Conservation (phyloP, 2,329 filamentous ascomycete genomes). For the Capronia coronata region DNA sequence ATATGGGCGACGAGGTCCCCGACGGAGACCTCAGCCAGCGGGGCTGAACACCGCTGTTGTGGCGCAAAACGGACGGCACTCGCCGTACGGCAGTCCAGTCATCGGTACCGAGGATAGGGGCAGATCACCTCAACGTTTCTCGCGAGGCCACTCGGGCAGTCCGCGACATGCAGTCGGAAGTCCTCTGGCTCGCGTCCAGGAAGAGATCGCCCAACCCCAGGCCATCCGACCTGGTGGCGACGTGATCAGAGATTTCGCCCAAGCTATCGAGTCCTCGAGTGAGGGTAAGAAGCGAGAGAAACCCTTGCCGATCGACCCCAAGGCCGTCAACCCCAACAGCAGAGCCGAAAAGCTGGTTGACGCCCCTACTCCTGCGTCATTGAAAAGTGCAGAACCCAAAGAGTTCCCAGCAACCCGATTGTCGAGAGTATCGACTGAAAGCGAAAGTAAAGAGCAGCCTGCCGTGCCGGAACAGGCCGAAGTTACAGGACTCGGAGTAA, state of each 20-base stretch:
- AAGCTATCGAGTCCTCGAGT: constrained; percentile 29
- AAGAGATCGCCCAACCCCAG: constrained; percentile 36
- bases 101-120: constrained; percentile 41
- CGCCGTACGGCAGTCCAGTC: constrained; percentile 46
- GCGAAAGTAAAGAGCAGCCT: constrained; percentile 32
- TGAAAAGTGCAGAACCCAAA: constrained; percentile 20
- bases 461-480: constrained; percentile 30
- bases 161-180: constrained; percentile 42
- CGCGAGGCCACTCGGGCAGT: constrained; percentile 39
- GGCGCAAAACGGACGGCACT: constrained; percentile 44
- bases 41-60: constrained; percentile 49
- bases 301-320: constrained; percentile 32
- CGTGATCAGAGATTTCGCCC: constrained; percentile 32
- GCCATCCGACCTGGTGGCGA: constrained; percentile 32
- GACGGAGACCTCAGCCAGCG: constrained; percentile 42
- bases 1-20: constrained; percentile 58
- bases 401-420: constrained; percentile 25
- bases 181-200: constrained; percentile 43
- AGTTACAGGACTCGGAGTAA: constrained; percentile 35
- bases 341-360: constrained; percentile 26
- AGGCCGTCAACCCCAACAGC: constrained; percentile 25
- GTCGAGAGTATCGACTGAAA: constrained; percentile 21
- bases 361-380: constrained; percentile 25
- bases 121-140: constrained; percentile 45
- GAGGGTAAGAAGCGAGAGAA: constrained; percentile 33